Conservation (phyloP, 129 eudicot genomes). For the Centrapalus pauciflorus region DNA sequence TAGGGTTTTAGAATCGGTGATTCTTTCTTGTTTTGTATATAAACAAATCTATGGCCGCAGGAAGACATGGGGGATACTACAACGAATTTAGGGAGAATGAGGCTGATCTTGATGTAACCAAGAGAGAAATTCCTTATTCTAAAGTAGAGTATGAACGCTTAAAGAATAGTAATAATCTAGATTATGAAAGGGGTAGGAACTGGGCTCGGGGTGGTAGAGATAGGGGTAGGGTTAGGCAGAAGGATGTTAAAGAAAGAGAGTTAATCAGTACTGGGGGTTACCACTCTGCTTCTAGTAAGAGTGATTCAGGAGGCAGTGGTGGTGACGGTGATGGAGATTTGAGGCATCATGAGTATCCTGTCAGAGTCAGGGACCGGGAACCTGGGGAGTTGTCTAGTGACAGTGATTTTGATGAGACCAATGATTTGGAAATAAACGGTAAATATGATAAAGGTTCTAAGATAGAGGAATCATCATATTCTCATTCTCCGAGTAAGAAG, state of each 20-base stretch:
- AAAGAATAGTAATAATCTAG: constrained; percentile 28
- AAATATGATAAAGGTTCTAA: constrained; percentile 8
- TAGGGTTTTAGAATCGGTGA: constrained; percentile 1
- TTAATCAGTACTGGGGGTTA: constrained; percentile 36
- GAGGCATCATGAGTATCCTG: constrained; percentile 22
- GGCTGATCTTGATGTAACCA: constrained; percentile 26
- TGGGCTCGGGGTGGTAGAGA: constrained; percentile 23
- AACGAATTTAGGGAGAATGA: constrained; percentile 43
- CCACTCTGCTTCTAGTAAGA: constrained; percentile 34
- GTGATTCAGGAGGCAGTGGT: constrained; percentile 43
- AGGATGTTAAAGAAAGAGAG: constrained; percentile 48
- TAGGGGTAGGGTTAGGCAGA: constrained; percentile 49
- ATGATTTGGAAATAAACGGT: constrained; percentile 28
- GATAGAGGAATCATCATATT: constrained; percentile 35
- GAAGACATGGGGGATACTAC: constrained; percentile 47
- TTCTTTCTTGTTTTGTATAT: neutral
- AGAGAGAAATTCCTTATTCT: constrained; percentile 24
- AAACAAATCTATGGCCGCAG: constrained; percentile 54
- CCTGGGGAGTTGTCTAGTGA: constrained; percentile 78
- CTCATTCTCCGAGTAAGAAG: constrained; percentile 37
- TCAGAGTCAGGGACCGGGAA: constrained; percentile 44
- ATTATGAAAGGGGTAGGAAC: constrained; percentile 24
- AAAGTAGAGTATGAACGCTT: constrained; percentile 30
- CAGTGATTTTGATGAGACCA: constrained; percentile 58
- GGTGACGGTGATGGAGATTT: constrained; percentile 29